Evolutionary conservation across 2,329 filamentous ascomycete genomes (phyloP), one percentile per base, ranked within the genome.

Genomic region (Fusarium guadeloupense): DNA sequence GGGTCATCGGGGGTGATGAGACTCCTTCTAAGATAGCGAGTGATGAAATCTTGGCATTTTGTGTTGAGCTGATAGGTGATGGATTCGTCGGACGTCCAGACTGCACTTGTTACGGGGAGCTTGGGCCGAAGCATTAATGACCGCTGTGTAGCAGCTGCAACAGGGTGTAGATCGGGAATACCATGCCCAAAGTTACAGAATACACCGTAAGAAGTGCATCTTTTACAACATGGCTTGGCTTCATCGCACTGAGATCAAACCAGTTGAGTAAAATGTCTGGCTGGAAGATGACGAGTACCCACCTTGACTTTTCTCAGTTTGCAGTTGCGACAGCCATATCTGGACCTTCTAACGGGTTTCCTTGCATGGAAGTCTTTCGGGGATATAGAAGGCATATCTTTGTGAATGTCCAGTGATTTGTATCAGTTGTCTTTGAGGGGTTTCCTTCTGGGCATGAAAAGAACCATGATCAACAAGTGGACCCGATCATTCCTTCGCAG

Each of bases 231-330:
- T 2, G 80, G 80, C 49, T 75, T 81, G 26, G 26, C 42, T 67
- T 83, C 80, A 34, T 82, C 80, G 34, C 81, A 83, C 80, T 83
- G 28, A 9, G 2, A 21, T 9, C 17, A 23, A 34, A 42, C 9
- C 12, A 31, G 20, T 8, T 25, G 4, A 37, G 34, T 10, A 3
- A 17, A 30, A 7, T 26, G n/a, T 19, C 14, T 9, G 6, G 14
- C 14, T 2, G 13, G n/a, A n/a, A 12, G 5, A 33, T n/a, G 21
- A n/a, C 21, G 33, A 5, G 4, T 7, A 44, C 62, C 4, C 20
- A 80, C 80, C 74, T 82, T 83, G 48, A 83, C 56, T 60, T 81
- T 81, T 54, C 81, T 66, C 5, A 83, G 74, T 66, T 83, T 83
- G 70, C 81, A 83, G 62, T 83, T 83, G 10, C 78, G 76, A 47